phyloP scores from a whole-genome alignment of 140 eudicot genomes.

The Stevia rebaudiana region DNA sequence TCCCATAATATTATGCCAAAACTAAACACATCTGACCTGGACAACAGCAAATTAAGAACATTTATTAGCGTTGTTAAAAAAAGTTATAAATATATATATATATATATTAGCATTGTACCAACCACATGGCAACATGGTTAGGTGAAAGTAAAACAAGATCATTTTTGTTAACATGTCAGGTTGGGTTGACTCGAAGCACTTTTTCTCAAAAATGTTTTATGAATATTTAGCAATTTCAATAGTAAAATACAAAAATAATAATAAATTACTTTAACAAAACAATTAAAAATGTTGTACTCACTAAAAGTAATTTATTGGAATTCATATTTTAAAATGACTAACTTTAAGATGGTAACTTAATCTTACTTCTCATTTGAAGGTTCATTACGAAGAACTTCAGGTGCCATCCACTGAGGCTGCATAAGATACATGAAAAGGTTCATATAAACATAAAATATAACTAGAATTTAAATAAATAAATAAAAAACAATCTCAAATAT shows the following conservation, averaged over 20 bases:
- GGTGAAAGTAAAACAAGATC: neutral
- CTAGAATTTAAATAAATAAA: neutral
- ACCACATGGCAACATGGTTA: neutral
- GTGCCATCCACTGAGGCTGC: constrained; percentile 99
- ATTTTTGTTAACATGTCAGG: neutral
- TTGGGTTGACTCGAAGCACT: neutral
- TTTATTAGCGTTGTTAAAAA: constrained; percentile 16
- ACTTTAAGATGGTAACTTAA: neutral
- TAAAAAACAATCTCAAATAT: neutral
- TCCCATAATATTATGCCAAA: constrained; percentile 92
- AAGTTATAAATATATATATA: too few relatives aligned
- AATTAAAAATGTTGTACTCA: neutral
- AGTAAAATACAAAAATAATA: too few relatives aligned
- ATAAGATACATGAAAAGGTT: constrained; percentile 16
- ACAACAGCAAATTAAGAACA: constrained; percentile 11
- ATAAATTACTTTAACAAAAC: too few relatives aligned
- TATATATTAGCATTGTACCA: constrained; percentile 13
- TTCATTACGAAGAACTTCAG: constrained; percentile 91
- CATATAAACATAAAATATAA: neutral
- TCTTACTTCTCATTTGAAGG: constrained; percentile 86
- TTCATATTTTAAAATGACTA: neutral
- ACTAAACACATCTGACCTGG: constrained; percentile 91
- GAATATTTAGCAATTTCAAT: neutral
- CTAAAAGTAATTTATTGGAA: neutral
- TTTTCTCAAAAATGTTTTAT: neutral